Evolutionary conservation across 2,329 filamentous ascomycete genomes (phyloP), one percentile per base, ranked within the genome.

Genomic region (Aureobasidium namibiae): DNA sequence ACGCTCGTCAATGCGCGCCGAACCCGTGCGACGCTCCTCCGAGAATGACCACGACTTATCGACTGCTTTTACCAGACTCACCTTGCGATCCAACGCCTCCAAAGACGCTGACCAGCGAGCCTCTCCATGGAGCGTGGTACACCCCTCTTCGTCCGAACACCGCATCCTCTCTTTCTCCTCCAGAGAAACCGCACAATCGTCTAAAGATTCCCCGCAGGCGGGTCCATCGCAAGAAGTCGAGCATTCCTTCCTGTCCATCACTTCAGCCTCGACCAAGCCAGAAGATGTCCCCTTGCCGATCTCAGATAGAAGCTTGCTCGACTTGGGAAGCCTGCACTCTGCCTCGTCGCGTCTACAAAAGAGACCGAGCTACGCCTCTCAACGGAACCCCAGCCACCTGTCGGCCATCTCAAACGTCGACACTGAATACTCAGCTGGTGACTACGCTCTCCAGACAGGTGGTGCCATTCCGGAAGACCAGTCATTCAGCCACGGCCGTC

Each of bases 361-460:
- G 64, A 75, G 82, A 58, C 82, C 83, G 7, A 80, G 78, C 63
- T 83, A 80, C 66, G 66, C 84, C 29, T 54, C 57, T n/a, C 77
- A 76, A 64, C 78, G 83, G 23, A 77, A 82, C 65, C 79, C 78
- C 2, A 80, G 80, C 61, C 77, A 84, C 56, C 74, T 72, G 24
- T 83, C 80, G 44, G 81, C 81, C 39, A 71, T 78, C 36, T 86
- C 89, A 9, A 83, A 83, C n/a, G 92, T 86, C 67, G 90, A 95
- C 64, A 81, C 80, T 4, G 54, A 58, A 29, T 58, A 58, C 8
- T 58, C 54, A 1, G 21, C 54, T n/a, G 54, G 54, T 9, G 91
- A 96, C 70, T 94, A 87, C 72, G 88, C 89, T 24, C 76, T 95
- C 36, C 89, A 95, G 67, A 89, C 89, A 2, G 90, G 89, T 18